Conservation (phyloP, 176 grass and related monocot genomes). For the Eragrostis nindensis region DNA sequence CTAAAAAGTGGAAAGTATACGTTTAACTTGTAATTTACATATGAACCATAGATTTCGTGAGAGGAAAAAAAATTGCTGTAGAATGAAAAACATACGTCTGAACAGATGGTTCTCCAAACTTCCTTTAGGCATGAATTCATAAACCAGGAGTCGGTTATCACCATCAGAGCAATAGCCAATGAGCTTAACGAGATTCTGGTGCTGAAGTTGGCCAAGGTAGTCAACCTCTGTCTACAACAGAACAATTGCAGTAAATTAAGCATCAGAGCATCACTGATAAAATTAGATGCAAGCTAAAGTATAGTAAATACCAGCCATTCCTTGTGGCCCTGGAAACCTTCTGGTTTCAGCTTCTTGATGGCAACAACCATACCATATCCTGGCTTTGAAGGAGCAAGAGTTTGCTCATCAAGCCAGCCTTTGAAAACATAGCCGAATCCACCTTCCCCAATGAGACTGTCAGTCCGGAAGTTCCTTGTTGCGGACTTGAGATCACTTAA, state of each 20-base stretch:
- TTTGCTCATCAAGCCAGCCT: slow-evolving; percentile 70
- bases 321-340: slow-evolving; percentile 74
- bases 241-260: neutral
- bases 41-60: neutral
- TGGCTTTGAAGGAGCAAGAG: slow-evolving; percentile 56
- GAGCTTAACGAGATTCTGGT: slow-evolving; percentile 86
- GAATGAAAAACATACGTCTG: slow-evolving; percentile 64
- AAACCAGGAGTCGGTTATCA: slow-evolving; percentile 78
- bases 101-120: slow-evolving; percentile 93
- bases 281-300: slow-evolving; percentile 10
- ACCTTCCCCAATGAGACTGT: slow-evolving; percentile 69
- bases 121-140: slow-evolving; percentile 82
- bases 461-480: slow-evolving; percentile 54
- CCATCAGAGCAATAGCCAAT: slow-evolving; percentile 86
- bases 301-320: slow-evolving; percentile 62
- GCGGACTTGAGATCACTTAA: slow-evolving; percentile 53
- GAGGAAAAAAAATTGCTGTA: neutral
- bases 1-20: slow-evolving; percentile 32
- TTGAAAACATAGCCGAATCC: slow-evolving; percentile 75
- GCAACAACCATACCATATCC: slow-evolving; percentile 63
- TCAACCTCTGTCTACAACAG: slow-evolving; percentile 76
- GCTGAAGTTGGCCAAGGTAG: slow-evolving; percentile 85
- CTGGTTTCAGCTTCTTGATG: slow-evolving; percentile 64
- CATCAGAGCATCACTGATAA: slow-evolving; percentile 3
- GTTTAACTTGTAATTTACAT: neutral